phyloP scores from a whole-genome alignment of 495 filamentous ascomycete genomes.

The Lasiosphaeris hirsuta region DNA sequence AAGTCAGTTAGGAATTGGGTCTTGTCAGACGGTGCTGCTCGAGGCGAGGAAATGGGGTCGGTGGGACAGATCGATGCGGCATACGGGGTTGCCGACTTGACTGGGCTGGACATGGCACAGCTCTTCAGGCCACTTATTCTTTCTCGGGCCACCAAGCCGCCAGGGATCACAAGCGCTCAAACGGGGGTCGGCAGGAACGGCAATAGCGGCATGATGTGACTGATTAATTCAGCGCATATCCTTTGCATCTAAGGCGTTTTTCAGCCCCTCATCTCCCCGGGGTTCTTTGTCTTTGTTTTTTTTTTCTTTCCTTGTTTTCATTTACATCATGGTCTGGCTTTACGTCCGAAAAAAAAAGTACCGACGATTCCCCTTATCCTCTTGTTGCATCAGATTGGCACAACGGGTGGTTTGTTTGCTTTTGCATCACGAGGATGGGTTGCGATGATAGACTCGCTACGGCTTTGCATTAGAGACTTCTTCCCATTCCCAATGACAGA shows the following conservation, averaged over 20 bases:
- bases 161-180: constrained; percentile 31
- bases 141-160: constrained; percentile 29
- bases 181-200: constrained; percentile 17
- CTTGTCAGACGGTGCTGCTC: constrained; percentile 45
- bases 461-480: constrained; percentile 33
- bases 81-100: constrained; percentile 57
- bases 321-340: constrained; percentile 8
- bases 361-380: constrained; percentile 33
- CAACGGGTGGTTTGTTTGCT: constrained; percentile 37
- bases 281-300: constrained; percentile 12
- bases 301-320: constrained; percentile 17
- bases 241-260: constrained; percentile 31
- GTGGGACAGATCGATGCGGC: constrained; percentile 58
- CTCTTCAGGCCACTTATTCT: constrained; percentile 52
- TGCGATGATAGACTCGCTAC: constrained; percentile 40
- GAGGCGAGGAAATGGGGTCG: constrained; percentile 55
- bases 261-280: constrained; percentile 14
- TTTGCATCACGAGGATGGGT: constrained; percentile 42
- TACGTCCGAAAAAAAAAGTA: constrained; percentile 27
- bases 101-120: constrained; percentile 60
- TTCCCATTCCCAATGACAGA: constrained; percentile 29
- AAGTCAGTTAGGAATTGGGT: constrained; percentile 56
- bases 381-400: constrained; percentile 44
- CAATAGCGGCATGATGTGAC: constrained; percentile 21
- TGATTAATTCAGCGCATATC: constrained; percentile 12